phyloP scores from a whole-genome alignment of 306 rosid genomes.

The Cicer cuneatum region DNA sequence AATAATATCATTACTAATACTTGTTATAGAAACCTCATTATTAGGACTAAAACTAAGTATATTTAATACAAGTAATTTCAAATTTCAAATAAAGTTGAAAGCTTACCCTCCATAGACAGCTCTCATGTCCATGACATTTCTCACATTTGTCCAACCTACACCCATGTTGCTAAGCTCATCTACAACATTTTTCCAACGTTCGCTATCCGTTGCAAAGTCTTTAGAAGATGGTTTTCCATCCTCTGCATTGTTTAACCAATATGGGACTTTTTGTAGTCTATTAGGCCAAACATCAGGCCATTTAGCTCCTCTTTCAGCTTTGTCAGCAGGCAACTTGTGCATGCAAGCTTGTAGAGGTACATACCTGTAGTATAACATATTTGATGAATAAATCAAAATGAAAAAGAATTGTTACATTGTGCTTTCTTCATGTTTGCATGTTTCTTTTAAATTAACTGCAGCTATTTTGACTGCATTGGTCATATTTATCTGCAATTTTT shows the following conservation, averaged over 20 bases:
- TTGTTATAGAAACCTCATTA: background rate
- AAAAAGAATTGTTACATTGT: background rate
- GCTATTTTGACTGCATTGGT: too few relatives aligned
- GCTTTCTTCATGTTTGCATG: background rate
- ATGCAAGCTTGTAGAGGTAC: constrained; percentile 86
- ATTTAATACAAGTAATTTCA: background rate
- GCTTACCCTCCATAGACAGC: constrained; percentile 89
- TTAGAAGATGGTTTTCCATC: constrained; percentile 82
- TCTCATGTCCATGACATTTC: constrained; percentile 96
- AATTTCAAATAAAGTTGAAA: constrained; percentile 7
- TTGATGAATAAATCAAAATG: background rate
- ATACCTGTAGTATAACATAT: constrained; percentile 59
- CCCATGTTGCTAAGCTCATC: constrained; percentile 68
- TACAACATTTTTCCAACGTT: constrained; percentile 78
- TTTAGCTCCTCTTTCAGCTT: constrained; percentile 61
- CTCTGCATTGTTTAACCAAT: constrained; percentile 79
- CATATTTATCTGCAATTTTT: too few relatives aligned
- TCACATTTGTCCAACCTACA: constrained; percentile 74
- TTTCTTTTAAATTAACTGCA: too few relatives aligned
- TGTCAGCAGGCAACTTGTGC: constrained; percentile 65
- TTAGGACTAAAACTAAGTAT: background rate
- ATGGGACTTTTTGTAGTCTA: constrained; percentile 68
- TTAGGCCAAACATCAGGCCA: constrained; percentile 91
- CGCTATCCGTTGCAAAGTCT: constrained; percentile 68
- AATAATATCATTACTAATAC: background rate